These are phyloP conservation scores for Diddensiella transvaalensis DNA, from an alignment of 805 yeast genomes.

Conservation along the genomic window DNA sequence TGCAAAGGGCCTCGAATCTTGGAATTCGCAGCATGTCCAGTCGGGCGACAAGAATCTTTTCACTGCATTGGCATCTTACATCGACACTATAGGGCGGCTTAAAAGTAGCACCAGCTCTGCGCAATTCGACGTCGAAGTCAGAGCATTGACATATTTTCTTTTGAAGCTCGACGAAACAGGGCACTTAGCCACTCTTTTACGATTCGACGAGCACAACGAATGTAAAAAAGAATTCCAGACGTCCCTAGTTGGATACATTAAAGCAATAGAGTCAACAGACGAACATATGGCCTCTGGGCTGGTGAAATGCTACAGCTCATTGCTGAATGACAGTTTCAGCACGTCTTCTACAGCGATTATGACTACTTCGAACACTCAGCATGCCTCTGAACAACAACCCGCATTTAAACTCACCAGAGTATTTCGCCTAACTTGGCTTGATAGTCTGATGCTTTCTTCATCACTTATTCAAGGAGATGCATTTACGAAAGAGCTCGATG, in stretches of 20 bases:
- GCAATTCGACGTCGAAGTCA: not conserved
- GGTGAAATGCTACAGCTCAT: not conserved
- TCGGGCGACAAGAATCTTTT: not conserved
- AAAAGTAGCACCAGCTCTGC: not conserved
- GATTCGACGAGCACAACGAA: not conserved
- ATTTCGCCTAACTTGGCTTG: constrained; percentile 24
- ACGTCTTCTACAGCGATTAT: not conserved
- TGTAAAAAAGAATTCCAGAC: not conserved
- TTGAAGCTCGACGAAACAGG: not conserved
- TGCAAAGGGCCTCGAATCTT: constrained; percentile 8
- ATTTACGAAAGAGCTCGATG: constrained; percentile 14
- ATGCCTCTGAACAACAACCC: not conserved
- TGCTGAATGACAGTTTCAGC: not conserved
- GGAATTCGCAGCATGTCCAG: constrained; percentile 2
- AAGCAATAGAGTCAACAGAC: not conserved
- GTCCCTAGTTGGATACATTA: not conserved
- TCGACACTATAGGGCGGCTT: not conserved
- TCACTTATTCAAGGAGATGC: constrained; percentile 20
- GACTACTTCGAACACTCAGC: not conserved
- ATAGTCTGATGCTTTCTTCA: constrained; percentile 20
- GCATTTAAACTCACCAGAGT: constrained; percentile 18
- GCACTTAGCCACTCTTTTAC: not conserved
- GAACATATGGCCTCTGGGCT: not conserved
- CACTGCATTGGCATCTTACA: not conserved
- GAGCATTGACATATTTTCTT: not conserved